Evolutionary conservation across 768 basidiomycete species (phyloP).

Genomic region (Chalciporus chontae): DNA sequence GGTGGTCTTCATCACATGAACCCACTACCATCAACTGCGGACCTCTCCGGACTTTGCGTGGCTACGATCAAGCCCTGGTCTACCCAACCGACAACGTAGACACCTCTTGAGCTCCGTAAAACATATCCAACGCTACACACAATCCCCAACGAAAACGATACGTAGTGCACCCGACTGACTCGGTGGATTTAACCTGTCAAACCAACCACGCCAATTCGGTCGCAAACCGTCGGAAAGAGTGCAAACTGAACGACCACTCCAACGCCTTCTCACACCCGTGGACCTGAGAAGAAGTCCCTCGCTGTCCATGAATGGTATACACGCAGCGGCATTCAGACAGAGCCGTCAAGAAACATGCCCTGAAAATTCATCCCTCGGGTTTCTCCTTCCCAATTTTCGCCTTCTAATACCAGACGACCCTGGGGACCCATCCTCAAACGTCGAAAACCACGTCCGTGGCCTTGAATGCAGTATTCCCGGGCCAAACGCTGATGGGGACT

Average conservation of each 20-base stretch:
- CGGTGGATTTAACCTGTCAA: not conserved
- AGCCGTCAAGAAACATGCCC: not conserved
- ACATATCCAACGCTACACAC: not conserved
- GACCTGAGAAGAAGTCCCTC: not conserved
- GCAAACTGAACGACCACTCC: not conserved
- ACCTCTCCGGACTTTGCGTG: conserved; percentile 1
- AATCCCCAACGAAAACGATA: not conserved
- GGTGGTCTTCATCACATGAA: conserved; percentile 13
- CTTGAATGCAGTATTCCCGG: conserved; percentile 85
- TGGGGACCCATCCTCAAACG: conserved; percentile 38
- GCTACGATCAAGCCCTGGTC: not conserved
- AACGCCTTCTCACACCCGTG: conserved; percentile 1
- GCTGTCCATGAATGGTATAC: not conserved
- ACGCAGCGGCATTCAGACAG: not conserved
- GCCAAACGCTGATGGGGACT: conserved; percentile 84
- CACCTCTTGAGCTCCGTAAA: not conserved
- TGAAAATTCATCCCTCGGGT: not conserved
- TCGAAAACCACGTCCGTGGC: conserved; percentile 77
- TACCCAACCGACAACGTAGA: not conserved
- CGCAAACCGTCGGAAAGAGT: not conserved
- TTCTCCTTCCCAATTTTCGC: not conserved
- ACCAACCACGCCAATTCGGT: not conserved
- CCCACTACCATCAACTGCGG: conserved; percentile 6
- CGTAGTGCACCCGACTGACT: not conserved
- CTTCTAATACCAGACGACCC: not conserved